Percentiles rank a stretch among this genome's conserved stretches.
Conservation (phyloP, 2,329 filamentous ascomycete species). For the Fusarium sp. region DNA sequence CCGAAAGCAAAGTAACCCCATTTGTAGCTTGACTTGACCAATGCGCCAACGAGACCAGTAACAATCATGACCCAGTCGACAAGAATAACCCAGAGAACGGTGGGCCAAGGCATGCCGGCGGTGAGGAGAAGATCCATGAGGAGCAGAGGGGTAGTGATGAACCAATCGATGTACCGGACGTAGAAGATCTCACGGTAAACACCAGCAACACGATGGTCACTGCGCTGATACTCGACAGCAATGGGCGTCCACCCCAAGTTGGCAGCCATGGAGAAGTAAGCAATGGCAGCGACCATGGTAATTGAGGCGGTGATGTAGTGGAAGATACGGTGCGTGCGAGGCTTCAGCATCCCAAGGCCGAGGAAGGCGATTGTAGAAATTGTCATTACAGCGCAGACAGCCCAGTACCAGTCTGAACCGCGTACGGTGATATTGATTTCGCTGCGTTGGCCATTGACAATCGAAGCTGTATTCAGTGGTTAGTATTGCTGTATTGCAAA, state of each 20-base stretch:
- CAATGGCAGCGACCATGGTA: conserved; percentile 62
- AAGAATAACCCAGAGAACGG: conserved; percentile 62
- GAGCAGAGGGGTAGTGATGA: conserved; percentile 72
- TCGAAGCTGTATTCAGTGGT: background rate
- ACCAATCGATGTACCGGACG: conserved; percentile 64
- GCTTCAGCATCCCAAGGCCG: conserved; percentile 64
- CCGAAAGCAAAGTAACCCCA: conserved; percentile 69
- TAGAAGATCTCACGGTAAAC: conserved; percentile 71
- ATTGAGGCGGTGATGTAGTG: conserved; percentile 66
- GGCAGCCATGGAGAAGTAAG: conserved; percentile 66
- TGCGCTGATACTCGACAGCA: conserved; percentile 65
- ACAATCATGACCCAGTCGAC: conserved; percentile 62
- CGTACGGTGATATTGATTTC: conserved; percentile 69
- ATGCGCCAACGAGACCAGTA: conserved; percentile 61
- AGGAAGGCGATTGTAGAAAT: conserved; percentile 66
- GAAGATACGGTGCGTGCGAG: conserved; percentile 66
- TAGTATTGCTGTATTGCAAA: background rate
- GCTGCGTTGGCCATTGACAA: conserved; percentile 41
- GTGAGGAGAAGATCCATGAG: conserved; percentile 73
- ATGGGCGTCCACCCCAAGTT: conserved; percentile 62
- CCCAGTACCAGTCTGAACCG: conserved; percentile 74
- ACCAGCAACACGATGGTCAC: conserved; percentile 54
- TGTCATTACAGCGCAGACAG: conserved; percentile 71
- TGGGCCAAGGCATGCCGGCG: conserved; percentile 66
- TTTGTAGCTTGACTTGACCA: conserved; percentile 64